Percentiles rank a stretch among this genome's conserved stretches.
These are phyloP conservation scores for Ballota nigra DNA, from an alignment of 257 asterid species.

Conservation along the genomic window DNA sequence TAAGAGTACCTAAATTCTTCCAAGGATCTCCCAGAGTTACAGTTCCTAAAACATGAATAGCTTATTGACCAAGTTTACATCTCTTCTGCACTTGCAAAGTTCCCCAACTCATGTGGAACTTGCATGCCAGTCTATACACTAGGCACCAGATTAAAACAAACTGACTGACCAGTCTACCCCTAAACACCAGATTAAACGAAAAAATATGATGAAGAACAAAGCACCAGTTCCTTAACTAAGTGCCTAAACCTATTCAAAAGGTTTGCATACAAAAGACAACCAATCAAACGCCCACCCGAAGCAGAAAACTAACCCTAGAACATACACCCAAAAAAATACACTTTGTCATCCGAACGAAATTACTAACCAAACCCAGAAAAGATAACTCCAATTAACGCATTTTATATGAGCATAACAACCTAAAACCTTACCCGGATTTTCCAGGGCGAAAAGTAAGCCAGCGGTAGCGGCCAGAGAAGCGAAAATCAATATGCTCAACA, in stretches of 20 bases:
- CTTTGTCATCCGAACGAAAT: neutral
- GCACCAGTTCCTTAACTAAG: constrained; percentile 6
- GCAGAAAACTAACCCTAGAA: constrained; percentile 14
- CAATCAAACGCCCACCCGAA: constrained; percentile 5
- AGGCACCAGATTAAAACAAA: neutral
- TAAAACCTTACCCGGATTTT: constrained; percentile 62
- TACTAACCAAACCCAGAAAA: neutral
- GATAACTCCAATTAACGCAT: neutral
- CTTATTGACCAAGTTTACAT: neutral
- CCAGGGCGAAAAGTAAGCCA: constrained; percentile 81
- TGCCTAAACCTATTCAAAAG: constrained; percentile 14
- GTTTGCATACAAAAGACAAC: neutral
- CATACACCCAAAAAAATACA: neutral
- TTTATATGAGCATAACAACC: neutral
- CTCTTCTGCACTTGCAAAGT: neutral
- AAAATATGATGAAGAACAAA: constrained; percentile 6
- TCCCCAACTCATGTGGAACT: constrained; percentile 4
- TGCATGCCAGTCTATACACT: constrained; percentile 10
- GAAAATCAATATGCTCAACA: constrained; percentile 76
- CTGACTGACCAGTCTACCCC: neutral
- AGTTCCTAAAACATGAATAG: neutral
- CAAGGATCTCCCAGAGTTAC: neutral
- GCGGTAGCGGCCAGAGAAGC: constrained; percentile 79
- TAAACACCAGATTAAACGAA: constrained; percentile 7
- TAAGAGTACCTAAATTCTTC: neutral